Conservation (phyloP, 805 yeast genomes). For the Lipomyces yamanashiensis region DNA sequence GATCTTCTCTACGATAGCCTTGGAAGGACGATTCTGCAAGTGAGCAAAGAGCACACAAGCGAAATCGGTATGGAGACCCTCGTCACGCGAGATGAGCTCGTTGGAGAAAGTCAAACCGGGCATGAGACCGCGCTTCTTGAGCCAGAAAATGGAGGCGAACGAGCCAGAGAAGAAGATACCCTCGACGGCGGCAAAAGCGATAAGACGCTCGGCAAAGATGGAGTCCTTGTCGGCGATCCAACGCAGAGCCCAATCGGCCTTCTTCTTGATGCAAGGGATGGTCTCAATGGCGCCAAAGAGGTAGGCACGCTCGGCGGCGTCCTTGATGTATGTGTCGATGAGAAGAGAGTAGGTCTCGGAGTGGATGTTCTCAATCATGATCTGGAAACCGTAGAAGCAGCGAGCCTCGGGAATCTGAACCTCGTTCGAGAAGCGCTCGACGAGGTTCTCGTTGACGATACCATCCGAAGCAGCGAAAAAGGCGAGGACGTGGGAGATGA, state of each 20-base stretch:
- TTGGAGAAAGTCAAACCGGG: conserved; percentile 98
- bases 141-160: conserved; percentile 97
- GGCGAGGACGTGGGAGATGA: conserved; percentile 90
- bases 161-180: conserved; percentile 99
- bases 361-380: conserved; percentile 99
- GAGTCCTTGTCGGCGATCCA: conserved; percentile 93
- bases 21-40: conserved; percentile 84
- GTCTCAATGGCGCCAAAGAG: conserved; percentile 94
- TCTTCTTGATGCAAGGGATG: conserved; percentile 93
- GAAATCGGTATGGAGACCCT: conserved; percentile 98
- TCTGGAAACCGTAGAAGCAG: conserved; percentile 98
- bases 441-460: conserved; percentile 95
- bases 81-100: conserved; percentile 97
- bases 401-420: conserved; percentile 97
- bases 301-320: conserved; percentile 88
- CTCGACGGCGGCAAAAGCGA: conserved; percentile 98
- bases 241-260: conserved; percentile 98
- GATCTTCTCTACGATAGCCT: conserved; percentile 76
- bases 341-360: conserved; percentile 95
- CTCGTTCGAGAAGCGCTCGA: conserved; percentile 96
- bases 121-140: conserved; percentile 98
- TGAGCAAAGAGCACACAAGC: conserved; percentile 95
- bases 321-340: conserved; percentile 94
- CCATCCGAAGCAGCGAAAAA: conserved; percentile 99
- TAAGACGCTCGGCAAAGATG: conserved; percentile 90